Evolutionary conservation across 495 filamentous ascomycete genomes (phyloP), one percentile per base, ranked within the genome.

Genomic region (Neurospora sp.): DNA sequence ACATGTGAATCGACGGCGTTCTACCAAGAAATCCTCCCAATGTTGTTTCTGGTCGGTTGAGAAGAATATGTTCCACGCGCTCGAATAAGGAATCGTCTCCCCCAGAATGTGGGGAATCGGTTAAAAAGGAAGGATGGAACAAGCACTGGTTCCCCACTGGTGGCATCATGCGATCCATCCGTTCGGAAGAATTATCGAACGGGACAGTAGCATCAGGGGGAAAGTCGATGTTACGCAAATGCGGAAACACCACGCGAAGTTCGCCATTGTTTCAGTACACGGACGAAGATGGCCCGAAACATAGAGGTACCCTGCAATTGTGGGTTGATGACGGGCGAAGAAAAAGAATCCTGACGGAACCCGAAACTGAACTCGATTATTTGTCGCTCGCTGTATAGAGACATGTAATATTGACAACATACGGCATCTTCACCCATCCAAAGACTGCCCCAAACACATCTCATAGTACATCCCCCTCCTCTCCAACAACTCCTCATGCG

Each of bases 401-500:
- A 39, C 38, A 39, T 39, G 1, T 39, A 11, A 2, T 2, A 38
- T 10, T 9, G 37, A 11, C 38, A 39, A 39, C 38, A 39, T 39
- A 39, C 38, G 38, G 38, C 38, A 39, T 39, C 38, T 39, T 39
- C 48, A 59, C 4, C 21, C 11, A 75, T 81, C 78, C 71, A 77
- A 69, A 15, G 74, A 77, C 48, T 85, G 81, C 1, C 79, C 79
- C 54, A 78, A 72, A 24, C 74, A 76, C 81, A 83, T 83, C 31
- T 79, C 70, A 45, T 76, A 79, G 66, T 89, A 89, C 71, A 84
- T 79, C 1, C 84, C 86, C 15, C 76, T 79, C 59, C 76, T 72
- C 45, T 76, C 79, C 69, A 87, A 71, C 72, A 89, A 73, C 73
- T 85, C 82, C 13, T 78, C 76, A 77, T 89, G 88, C 13, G 80